Evolutionary conservation across 2,329 filamentous ascomycete genomes (phyloP), one percentile per base, ranked within the genome.

Genomic region (Cordyceps fumosorosea): DNA sequence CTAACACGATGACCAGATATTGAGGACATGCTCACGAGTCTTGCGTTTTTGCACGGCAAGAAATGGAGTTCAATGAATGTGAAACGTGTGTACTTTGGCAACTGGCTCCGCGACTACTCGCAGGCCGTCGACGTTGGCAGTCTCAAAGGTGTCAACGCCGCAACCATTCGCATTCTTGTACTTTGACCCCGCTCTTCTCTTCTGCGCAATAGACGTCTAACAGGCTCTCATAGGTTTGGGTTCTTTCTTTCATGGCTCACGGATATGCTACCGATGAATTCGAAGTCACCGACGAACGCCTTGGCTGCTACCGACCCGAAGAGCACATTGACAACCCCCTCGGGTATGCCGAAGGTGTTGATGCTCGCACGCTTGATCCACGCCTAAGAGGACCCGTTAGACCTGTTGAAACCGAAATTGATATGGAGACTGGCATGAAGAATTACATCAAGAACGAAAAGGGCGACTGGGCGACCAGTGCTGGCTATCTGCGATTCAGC

Each of bases 401-500:
- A 64, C 82, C 83, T 5, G 75, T 84, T 47, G 90, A 95, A 70
- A 84, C 90, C 22, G 86, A 90, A 64, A 84, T 95, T 62, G 90
- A 95, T 69, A 77, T 78, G 40, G 78, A 83, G 6, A 95, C 90
- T 1, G 93, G 93, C n/a, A 96, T 99, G 93, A 99, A 98, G 76
- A 98, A 98, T 73, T 99, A 99, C 74, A 98, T 99, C 67, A 87
- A 93, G 64, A 98, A 97, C 70, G 93, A 98, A 73, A 80, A 77
- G 16, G 91, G 92, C 5, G 83, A 85, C 47, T 97, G 93, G 90
- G 91, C 93, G 1, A 99, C 95, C 22, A 96, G 92, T 65, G 80
- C 90, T 8, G 93, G 90, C 45, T 97, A 93, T 70, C 81, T 96
- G 64, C 86, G 87, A 67, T 90, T 85, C 75, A 92, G 89, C 68